A percentile compares a stretch with the other conserved stretches of the same genome.
These are phyloP conservation scores for Phytophthora colocasiae DNA, from an alignment of 352 stramenopile genomes.

Conservation along the genomic window DNA sequence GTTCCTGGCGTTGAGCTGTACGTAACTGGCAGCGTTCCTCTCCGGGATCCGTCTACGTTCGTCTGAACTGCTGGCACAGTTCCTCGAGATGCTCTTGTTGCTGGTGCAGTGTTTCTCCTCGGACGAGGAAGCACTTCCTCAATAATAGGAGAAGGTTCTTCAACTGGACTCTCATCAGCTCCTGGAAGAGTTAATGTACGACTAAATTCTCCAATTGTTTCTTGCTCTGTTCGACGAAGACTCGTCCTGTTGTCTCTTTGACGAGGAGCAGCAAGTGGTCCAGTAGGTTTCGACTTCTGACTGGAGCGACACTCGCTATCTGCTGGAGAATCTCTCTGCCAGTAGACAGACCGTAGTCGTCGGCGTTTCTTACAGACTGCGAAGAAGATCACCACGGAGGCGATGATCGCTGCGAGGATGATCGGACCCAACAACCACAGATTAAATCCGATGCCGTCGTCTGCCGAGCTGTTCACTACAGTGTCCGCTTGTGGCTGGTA, in stretches of 20 bases:
- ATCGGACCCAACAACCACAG: constrained; percentile 36
- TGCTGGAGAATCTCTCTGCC: constrained; percentile 18
- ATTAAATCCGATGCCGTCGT: constrained; percentile 24
- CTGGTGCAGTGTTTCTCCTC: constrained; percentile 24
- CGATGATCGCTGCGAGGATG: constrained; percentile 10
- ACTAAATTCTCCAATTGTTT: constrained; percentile 40
- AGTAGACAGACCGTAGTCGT: constrained; percentile 23
- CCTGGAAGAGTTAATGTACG: constrained; percentile 31
- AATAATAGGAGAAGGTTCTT: constrained; percentile 23
- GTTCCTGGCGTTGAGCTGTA: constrained; percentile 6
- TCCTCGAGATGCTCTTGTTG: not conserved
- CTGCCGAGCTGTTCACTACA: constrained; percentile 19
- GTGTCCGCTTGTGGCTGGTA: constrained; percentile 28
- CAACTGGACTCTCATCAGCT: constrained; percentile 25
- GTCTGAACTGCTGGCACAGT: constrained; percentile 3
- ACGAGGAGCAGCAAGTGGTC: constrained; percentile 18
- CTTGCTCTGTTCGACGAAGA: constrained; percentile 35
- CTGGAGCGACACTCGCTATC: constrained; percentile 18
- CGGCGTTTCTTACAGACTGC: constrained; percentile 30
- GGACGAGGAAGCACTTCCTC: constrained; percentile 28
- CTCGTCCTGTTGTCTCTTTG: constrained; percentile 25
- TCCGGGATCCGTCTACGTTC: constrained; percentile 4
- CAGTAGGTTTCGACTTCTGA: constrained; percentile 26
- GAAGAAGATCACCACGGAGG: constrained; percentile 17
- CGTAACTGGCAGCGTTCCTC: constrained; percentile 10